Evolutionary conservation across 2,329 filamentous ascomycete species (phyloP).

Genomic region (Fusarium albidum): DNA sequence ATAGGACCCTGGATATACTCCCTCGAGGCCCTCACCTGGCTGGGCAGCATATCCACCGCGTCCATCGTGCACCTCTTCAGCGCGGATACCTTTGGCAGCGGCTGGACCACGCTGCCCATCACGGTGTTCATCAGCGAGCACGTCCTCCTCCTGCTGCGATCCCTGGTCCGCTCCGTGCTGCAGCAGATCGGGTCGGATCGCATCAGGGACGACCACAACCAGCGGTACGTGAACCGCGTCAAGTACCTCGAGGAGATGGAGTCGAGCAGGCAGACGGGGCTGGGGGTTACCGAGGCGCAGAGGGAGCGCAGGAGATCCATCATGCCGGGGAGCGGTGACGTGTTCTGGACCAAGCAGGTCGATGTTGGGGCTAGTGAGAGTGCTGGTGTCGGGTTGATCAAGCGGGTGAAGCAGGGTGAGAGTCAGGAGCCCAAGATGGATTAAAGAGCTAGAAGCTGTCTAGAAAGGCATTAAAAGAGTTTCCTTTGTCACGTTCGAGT

Average conservation of each 20-base stretch:
- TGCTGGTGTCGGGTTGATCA: constrained; percentile 46
- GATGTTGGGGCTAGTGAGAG: constrained; percentile 49
- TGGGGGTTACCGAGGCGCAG: constrained; percentile 46
- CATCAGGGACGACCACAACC: constrained; percentile 50
- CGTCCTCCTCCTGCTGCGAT: constrained; percentile 69
- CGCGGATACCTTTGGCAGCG: constrained; percentile 58
- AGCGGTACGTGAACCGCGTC: constrained; percentile 49
- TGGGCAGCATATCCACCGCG: constrained; percentile 76
- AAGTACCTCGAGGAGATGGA: constrained; percentile 52
- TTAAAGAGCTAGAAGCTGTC: not conserved
- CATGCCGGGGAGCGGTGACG: constrained; percentile 43
- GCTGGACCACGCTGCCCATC: constrained; percentile 72
- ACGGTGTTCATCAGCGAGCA: constrained; percentile 79
- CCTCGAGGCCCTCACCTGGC: constrained; percentile 73
- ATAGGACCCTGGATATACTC: constrained; percentile 79
- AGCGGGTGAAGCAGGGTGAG: constrained; percentile 38
- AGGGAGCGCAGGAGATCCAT: constrained; percentile 50
- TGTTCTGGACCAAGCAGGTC: constrained; percentile 54
- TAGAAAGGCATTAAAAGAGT: too few relatives aligned
- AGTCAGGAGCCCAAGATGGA: constrained; percentile 24
- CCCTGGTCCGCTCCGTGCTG: constrained; percentile 47
- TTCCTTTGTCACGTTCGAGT: too few relatives aligned
- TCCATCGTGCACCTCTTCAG: constrained; percentile 80
- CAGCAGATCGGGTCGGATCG: constrained; percentile 50
- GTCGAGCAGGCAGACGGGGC: constrained; percentile 44